Evolutionary conservation across 2,329 filamentous ascomycete genomes (phyloP), one percentile per base, ranked within the genome.

Genomic region (Curvularia lunata): DNA sequence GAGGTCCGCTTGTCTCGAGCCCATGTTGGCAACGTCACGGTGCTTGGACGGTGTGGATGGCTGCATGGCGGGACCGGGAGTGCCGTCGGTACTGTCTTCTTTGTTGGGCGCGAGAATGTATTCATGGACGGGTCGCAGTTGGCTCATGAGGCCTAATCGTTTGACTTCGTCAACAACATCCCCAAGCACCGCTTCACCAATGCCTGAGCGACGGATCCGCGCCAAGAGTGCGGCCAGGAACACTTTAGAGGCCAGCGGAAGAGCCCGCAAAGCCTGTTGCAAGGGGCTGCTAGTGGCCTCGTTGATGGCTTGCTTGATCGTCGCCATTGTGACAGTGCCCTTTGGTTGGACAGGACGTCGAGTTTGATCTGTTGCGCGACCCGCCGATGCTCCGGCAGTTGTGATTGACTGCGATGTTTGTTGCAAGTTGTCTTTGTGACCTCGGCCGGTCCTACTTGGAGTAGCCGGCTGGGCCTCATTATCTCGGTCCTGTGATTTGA

Each of bases 261-360:
- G 84, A 18, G 88, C 85, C 48, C 92, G 90, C 34, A 99, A 84
- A 71, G 92, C 92, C 74, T 95, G 91, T 73, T 97, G 94, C 56
- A 97, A 82, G 1, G 95, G 95, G 55, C 91, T 97, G 4, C 91
- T 92, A 0, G 94, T 98, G 5, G 94, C 93, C 79, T 99, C 95
- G 69, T 91, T 91, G 76, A 99, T 98, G 34, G 95, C 95, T 72
- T 91, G 88, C 77, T 96, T 96, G 75, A 98, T 90, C 4, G 92
- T 97, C 51, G 90, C 88, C 70, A 98, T 97, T 1, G 92, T 97
- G 40, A 99, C 95, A 50, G 88, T 85, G 34, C 74, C 75, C 71
- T 78, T 80, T 51, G 76, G 64, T 38, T 54, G 59, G 45, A 54
- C 52, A 45, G 54, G 46, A 38, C 57, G 56, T 34, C 49, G 64